Evolutionary conservation across 306 rosid species (phyloP), one percentile per base, ranked within the genome.

Genomic region (Heteromeles arbutifolia): DNA sequence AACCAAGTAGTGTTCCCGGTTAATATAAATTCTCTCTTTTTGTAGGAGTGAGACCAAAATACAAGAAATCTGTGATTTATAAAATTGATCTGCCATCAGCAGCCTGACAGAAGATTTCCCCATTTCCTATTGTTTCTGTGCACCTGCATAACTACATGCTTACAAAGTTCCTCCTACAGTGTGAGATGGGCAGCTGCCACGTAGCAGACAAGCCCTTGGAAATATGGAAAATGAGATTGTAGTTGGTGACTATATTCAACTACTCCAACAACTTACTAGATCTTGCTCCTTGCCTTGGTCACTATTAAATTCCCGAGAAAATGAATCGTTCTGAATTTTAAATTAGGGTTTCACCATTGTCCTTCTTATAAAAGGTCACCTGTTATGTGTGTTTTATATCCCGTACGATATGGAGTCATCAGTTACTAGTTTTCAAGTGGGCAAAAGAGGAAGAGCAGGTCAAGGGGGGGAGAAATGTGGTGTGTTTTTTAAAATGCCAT

Each of bases 401-500:
- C 8, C 13, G 15, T 45, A 52, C 4, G 45, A 26, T 9, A 37
- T 69, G 76, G 76, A 77, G 21, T 59, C 80, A 43, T 8, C 63
- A 5, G 21, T 48, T 56, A 32, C 70, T 19, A 22, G 66, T 59
- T 4, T 67, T 24, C 10, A 50, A 48, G 61, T 48, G 34, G 73
- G 43, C 18, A 24, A 8, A 25, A 41, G 15, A 24, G 74, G 66
- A 64, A 18, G 66, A 41, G 61, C 6, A 17, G 52, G 48, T 4
- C 53, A 28, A 34, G 34, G 24, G 21, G 50, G 6, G 17, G 76
- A 77, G 24, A 57, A 17, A 15, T 8, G 25, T 18, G 11, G 11
- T 12, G 70, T 31, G 39, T 58, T 17, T 39, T 70, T 77, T 48
- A 56, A 77, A 61, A 77, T 77, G 81, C 81, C 81, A 14, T 4